Base-by-base conservation (phyloP, 2,329 filamentous ascomycete species). In the Fusarium buharicum region DNA sequence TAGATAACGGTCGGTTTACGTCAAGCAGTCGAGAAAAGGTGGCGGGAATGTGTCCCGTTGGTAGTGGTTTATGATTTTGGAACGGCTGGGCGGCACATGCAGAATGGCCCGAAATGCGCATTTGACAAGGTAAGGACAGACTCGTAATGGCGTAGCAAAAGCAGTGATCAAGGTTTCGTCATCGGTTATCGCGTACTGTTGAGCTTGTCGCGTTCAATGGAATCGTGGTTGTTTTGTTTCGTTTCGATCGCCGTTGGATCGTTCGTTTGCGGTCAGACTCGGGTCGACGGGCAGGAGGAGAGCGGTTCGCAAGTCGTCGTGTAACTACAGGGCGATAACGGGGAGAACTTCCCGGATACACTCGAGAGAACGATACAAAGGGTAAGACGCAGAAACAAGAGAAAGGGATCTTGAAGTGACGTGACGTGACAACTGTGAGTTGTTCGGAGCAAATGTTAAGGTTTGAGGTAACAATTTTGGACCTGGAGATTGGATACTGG, bases 401-500 rank as follows among this genome's bases (percentile, higher is more conserved):
- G 46, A 51, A 58, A 22, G 37, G 37, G 37, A 39, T 51, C 22
- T 36, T 27, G 30, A 33, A 59, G 44, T 53, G 24, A 66, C 43
- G 59, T 59, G 57, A 65, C 48, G 44, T 59, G 59, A 64, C 62
- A 55, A 50, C 43, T 56, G 54, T 53, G 59, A 44, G 63, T 64
- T 66, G 62, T 49, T 60, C 50, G 50, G 55, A 59, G 55, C 46
- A 63, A 62, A 48, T 58, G 50, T 62, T 50, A 65, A 65, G 58
- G 63, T 66, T 66, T 64, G 59, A 59, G 62, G 63, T 44, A 66
- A 64, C 57, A 65, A 58, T 57, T 62, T 64, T 55, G 62, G 62
- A 64, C 59, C 62, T 64, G 44, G 48, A 64, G 59, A 60, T 64
- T 61, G 50, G 60, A 57, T 38, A 45, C 22, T 27, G 43, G 36